phyloP scores from a whole-genome alignment of 164 flowering plant genomes.

The Brasenia schreberi region DNA sequence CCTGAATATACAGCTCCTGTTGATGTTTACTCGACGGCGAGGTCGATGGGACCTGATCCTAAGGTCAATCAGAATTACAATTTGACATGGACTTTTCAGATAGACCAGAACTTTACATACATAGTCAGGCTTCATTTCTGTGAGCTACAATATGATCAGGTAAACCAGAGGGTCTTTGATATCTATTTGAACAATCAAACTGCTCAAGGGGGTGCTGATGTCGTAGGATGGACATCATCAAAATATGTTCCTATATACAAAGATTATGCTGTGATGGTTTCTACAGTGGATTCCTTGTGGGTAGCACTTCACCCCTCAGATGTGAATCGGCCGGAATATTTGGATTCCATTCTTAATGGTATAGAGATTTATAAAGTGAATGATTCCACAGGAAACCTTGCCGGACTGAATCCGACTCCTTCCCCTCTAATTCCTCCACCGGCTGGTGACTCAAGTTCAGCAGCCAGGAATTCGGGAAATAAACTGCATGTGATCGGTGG shows the following conservation, averaged over 20 bases:
- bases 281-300: constrained; percentile 17
- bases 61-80: constrained; percentile 32
- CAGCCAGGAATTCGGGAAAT: neutral
- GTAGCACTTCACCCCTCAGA: constrained; percentile 30
- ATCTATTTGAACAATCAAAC: constrained; percentile 41
- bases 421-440: neutral
- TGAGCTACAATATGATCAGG: constrained; percentile 20
- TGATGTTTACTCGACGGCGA: constrained; percentile 37
- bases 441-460: neutral
- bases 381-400: constrained; percentile 19
- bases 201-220: constrained; percentile 6
- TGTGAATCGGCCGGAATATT: constrained; percentile 19
- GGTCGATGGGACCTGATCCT: constrained; percentile 33
- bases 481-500: neutral
- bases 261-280: constrained; percentile 24
- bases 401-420: constrained; percentile 56
- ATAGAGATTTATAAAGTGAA: constrained; percentile 55
- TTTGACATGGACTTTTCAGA: constrained; percentile 56
- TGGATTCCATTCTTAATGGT: constrained; percentile 48
- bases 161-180: constrained; percentile 40
- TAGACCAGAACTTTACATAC: constrained; percentile 47
- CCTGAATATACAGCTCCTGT: constrained; percentile 29
- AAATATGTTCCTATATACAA: constrained; percentile 26
- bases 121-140: constrained; percentile 64
- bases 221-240: constrained; percentile 4